A percentile compares a stretch with the other conserved stretches of the same genome.
phyloP scores from a whole-genome alignment of 257 asterid genomes.

The Penstemon barbatus region DNA sequence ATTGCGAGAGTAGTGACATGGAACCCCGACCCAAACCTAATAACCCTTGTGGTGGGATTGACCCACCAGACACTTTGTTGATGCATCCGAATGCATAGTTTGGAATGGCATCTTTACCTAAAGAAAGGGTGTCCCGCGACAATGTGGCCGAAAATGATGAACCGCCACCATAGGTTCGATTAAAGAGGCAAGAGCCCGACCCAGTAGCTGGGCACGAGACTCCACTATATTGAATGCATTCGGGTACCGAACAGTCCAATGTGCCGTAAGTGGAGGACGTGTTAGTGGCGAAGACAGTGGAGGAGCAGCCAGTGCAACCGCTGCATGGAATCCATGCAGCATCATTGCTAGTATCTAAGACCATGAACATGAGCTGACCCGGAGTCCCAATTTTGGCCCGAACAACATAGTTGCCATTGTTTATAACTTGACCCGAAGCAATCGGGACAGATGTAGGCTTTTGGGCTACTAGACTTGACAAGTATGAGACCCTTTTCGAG shows the following conservation, averaged over 20 bases:
- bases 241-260: conserved; percentile 65
- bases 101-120: conserved; percentile 56
- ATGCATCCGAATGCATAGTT: conserved; percentile 82
- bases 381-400: conserved; percentile 84
- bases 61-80: conserved; percentile 50
- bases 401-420: conserved; percentile 64
- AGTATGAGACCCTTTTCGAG: conserved; percentile 59
- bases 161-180: conserved; percentile 73
- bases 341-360: conserved; percentile 78
- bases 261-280: conserved; percentile 59
- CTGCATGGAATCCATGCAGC: conserved; percentile 90
- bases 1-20: conserved; percentile 68
- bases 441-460: conserved; percentile 58
- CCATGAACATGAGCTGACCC: conserved; percentile 84
- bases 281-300: conserved; percentile 54
- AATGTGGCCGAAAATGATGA: conserved; percentile 66
- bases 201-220: conserved; percentile 56
- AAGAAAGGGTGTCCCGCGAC: conserved; percentile 62
- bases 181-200: conserved; percentile 58
- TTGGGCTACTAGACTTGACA: conserved; percentile 61
- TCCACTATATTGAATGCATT: conserved; percentile 68
- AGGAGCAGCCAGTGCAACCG: conserved; percentile 72
- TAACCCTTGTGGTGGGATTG: conserved; percentile 83
- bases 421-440: conserved; percentile 70
- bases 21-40: conserved; percentile 88